phyloP scores from a whole-genome alignment of 2,329 filamentous ascomycete genomes.

The Fusarium oligoseptatum region DNA sequence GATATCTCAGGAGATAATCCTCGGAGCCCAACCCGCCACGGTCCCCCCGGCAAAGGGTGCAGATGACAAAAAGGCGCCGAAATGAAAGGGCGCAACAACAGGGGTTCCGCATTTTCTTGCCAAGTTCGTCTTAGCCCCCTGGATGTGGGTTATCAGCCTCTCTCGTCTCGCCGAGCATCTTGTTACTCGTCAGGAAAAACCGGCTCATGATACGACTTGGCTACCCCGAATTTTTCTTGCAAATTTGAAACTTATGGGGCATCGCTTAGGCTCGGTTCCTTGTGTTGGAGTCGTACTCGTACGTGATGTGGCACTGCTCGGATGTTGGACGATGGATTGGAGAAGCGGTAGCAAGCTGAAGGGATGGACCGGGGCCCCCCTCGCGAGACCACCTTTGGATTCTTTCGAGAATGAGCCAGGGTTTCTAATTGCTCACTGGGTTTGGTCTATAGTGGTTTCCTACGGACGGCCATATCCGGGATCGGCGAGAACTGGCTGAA shows the following conservation, averaged over 20 bases:
- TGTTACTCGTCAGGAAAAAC: neutral
- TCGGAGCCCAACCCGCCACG: neutral
- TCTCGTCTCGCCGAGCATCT: neutral
- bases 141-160: neutral
- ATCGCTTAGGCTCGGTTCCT: neutral
- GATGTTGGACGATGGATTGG: neutral
- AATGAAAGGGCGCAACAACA: neutral
- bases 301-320: neutral
- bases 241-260: neutral
- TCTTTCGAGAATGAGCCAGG: neutral
- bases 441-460: neutral
- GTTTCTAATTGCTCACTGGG: neutral
- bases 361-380: neutral
- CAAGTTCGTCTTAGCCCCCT: neutral
- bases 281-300: neutral
- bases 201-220: neutral
- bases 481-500: neutral
- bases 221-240: neutral
- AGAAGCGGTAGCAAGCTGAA: neutral
- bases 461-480: neutral
- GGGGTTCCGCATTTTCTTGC: neutral
- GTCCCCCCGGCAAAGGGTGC: neutral
- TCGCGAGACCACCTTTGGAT: neutral
- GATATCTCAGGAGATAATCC: neutral
- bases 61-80: neutral